Evolutionary conservation across 1,284 basidiomycete species (phyloP), one percentile per base, ranked within the genome.

Genomic region (Puccinia horiana): DNA sequence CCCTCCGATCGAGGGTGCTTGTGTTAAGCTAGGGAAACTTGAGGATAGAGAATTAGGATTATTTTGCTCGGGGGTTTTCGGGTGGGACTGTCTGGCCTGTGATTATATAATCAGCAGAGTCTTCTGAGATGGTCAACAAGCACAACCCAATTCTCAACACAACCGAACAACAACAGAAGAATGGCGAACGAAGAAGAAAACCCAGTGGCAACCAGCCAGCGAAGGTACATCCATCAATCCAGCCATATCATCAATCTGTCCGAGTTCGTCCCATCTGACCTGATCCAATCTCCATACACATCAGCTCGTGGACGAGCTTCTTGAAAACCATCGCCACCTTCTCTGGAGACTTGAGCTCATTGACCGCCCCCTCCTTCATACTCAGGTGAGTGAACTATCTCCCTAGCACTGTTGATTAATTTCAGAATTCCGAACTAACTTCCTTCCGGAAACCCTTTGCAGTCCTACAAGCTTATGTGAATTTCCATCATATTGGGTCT

Each of bases 321-420:
- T 69, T 82, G 72, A 72, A 82, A 76, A 11, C 82, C n/a, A 65
- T 95, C 84, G 91, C 93, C 63, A 91, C 91, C 76, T 91, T 94
- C 86, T 94, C 93, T 1, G 96, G 96, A 83, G 96, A 99, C 88
- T 90, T 99, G 76, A 96, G 93, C 0, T 92, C 92, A 5, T 90
- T 99, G 89, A 98, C 96, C 0, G 96, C 96, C 0, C 96, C 96
- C n/a, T 87, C 87, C 12, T 88, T 88, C 84, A 88, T 88, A 87
- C 88, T 85, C 86, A 87, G 87, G 84, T 88, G 86, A 84, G 86
- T 85, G 20, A 40, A 16, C 56, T 58, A 6, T 61, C 37, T 8
- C 2, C 42, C 35, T 12, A 5, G 12, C 42, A 12, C 9, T 8
- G 40, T 18, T 40, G 37, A 29, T 18, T 69, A n/a, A 40, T 69